These are phyloP conservation scores for Waltiozyma sp. DNA, from an alignment of 1,139 yeast species.

Conservation along the genomic window DNA sequence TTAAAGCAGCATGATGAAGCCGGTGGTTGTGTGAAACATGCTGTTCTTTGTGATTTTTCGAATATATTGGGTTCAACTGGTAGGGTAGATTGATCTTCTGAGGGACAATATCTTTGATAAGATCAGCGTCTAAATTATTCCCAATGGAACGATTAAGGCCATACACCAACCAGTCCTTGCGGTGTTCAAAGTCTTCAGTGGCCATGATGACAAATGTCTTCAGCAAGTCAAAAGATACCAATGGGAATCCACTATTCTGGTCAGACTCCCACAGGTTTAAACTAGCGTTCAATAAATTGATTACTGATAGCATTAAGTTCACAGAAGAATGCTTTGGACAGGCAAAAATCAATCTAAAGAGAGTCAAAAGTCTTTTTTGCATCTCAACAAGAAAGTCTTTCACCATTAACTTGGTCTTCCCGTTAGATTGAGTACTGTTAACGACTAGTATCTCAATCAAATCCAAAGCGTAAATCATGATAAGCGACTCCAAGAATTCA, in stretches of 20 bases:
- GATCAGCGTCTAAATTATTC: conserved; percentile 28
- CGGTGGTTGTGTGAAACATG: conserved; percentile 28
- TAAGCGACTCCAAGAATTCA: conserved; percentile 10
- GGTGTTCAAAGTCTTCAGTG: not conserved
- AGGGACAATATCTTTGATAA: conserved; percentile 20
- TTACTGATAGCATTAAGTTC: conserved; percentile 20
- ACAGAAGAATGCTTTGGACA: conserved; percentile 8
- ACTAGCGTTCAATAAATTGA: conserved; percentile 28
- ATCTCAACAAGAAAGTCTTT: not conserved
- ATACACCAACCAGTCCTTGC: conserved; percentile 15
- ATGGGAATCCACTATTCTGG: conserved; percentile 17
- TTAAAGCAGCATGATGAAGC: conserved; percentile 28
- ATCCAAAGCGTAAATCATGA: conserved; percentile 10
- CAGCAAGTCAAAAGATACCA: conserved; percentile 11
- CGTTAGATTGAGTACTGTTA: conserved; percentile 1
- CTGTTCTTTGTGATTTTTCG: conserved; percentile 6
- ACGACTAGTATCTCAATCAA: conserved; percentile 7
- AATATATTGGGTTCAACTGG: conserved; percentile 11
- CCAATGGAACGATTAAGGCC: conserved; percentile 48
- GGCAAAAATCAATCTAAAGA: conserved; percentile 7
- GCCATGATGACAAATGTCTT: conserved; percentile 2
- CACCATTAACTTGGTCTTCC: not conserved
- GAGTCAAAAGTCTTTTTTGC: not conserved
- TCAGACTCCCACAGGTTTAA: conserved; percentile 10
- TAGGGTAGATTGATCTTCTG: conserved; percentile 3